A percentile compares a stretch with the other conserved stretches of the same genome.
phyloP scores from a whole-genome alignment of 2,329 filamentous ascomycete genomes.

The Xylariaceae sp. region DNA sequence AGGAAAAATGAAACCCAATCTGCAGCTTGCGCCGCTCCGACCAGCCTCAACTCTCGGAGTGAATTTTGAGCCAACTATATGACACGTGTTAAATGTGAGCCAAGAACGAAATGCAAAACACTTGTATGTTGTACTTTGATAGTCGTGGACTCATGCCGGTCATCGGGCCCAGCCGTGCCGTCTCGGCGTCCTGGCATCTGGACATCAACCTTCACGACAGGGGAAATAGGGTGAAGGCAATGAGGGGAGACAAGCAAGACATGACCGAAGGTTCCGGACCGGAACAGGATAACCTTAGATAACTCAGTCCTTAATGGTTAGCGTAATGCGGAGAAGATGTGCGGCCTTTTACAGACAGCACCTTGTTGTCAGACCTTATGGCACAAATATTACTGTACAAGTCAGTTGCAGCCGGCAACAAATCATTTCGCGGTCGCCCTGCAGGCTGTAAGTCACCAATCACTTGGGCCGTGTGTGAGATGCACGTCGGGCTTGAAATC shows the following conservation, averaged over 20 bases:
- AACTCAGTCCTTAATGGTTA: conserved; percentile 9
- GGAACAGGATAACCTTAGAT: too few relatives aligned
- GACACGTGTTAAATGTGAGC: too few relatives aligned
- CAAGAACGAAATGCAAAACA: conserved; percentile 13
- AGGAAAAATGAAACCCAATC: too few relatives aligned
- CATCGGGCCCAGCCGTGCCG: conserved; percentile 11
- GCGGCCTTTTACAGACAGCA: conserved; percentile 4
- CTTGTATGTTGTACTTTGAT: too few relatives aligned
- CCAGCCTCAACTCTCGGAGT: too few relatives aligned
- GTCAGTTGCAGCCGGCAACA: neutral
- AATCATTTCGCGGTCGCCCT: neutral
- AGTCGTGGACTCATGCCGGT: too few relatives aligned
- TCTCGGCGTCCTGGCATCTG: conserved; percentile 10
- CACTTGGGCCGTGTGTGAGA: neutral
- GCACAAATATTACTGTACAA: neutral
- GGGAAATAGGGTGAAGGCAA: conserved; percentile 5
- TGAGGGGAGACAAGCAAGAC: conserved; percentile 14
- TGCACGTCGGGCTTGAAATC: conserved; percentile 5
- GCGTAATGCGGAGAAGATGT: conserved; percentile 2
- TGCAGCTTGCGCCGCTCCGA: too few relatives aligned
- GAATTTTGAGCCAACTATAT: too few relatives aligned
- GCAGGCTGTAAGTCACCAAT: conserved; percentile 1
- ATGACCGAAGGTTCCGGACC: conserved; percentile 7
- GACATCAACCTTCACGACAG: conserved; percentile 6
- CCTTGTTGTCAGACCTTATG: conserved; percentile 8